phyloP scores from a whole-genome alignment of 257 asterid genomes.

The Gynochthodes officinalis region DNA sequence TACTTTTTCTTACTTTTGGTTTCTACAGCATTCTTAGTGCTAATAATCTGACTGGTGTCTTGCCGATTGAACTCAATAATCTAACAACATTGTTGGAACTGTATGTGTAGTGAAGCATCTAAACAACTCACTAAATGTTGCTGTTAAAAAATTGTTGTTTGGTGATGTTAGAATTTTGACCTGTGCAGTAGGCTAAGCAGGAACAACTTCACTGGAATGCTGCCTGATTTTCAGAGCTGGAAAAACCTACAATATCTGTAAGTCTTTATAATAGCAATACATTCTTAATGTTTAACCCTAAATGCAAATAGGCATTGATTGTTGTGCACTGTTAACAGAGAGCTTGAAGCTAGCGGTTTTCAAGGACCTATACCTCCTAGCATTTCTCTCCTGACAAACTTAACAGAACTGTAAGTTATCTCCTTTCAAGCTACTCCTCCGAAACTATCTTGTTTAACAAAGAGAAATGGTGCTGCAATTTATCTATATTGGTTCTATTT shows the following conservation, averaged over 20 bases:
- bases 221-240: conserved; percentile 46
- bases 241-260: conserved; percentile 44
- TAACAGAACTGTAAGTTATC: conserved; percentile 48
- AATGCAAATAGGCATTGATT: not conserved
- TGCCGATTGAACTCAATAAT: conserved; percentile 42
- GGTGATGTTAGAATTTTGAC: not conserved
- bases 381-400: conserved; percentile 39
- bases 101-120: conserved; percentile 26
- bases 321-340: conserved; percentile 35
- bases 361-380: conserved; percentile 61
- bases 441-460: not conserved
- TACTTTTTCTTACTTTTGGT: conserved; percentile 4
- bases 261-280: conserved; percentile 24
- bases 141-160: not conserved
- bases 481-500: conserved; percentile 8
- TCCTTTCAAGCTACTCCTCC: not conserved
- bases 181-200: conserved; percentile 52
- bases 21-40: conserved; percentile 42
- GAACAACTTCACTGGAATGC: conserved; percentile 46
- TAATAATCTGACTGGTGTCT: conserved; percentile 42
- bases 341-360: conserved; percentile 55
- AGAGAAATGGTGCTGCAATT: not conserved
- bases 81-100: conserved; percentile 40
- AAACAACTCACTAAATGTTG: not conserved
- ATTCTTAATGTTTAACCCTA: not conserved